Percentiles rank a stretch among this genome's conserved stretches.
These are phyloP conservation scores for Craspedostauros australis DNA, from an alignment of 108 stramenopile species.

Conservation along the genomic window DNA sequence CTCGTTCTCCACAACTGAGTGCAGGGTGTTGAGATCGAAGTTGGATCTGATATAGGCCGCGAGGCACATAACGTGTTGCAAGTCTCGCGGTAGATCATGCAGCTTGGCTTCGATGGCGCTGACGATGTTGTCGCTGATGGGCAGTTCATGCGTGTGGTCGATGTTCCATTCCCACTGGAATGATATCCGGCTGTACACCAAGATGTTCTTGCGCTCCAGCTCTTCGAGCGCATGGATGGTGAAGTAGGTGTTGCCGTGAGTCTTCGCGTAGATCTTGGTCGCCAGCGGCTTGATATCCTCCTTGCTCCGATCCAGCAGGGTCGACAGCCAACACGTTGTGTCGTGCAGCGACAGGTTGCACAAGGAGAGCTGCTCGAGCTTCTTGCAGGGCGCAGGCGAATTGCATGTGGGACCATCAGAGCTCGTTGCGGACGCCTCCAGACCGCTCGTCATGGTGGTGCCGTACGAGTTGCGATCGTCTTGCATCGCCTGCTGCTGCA, in stretches of 20 bases:
- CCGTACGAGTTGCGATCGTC: no score
- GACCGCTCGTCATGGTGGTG: no score
- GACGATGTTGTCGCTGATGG: constrained; percentile 21
- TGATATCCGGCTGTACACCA: constrained; percentile 34
- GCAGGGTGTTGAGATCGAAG: constrained; percentile 29
- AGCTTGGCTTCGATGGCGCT: constrained; percentile 36
- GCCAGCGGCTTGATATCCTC: constrained; percentile 10
- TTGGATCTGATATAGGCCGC: constrained; percentile 39
- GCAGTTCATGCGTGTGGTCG: constrained; percentile 1
- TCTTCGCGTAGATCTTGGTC: constrained; percentile 17
- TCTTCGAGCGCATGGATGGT: constrained; percentile 33
- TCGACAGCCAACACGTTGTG: constrained; percentile 16
- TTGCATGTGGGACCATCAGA: no score
- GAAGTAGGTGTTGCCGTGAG: constrained; percentile 30
- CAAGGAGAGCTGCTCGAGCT: constrained; percentile 12
- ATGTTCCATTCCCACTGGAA: constrained; percentile 47
- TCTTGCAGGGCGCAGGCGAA: no score
- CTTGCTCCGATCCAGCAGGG: constrained; percentile 4
- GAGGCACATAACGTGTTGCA: constrained; percentile 32
- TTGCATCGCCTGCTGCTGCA: no score
- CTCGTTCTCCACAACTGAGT: constrained; percentile 11
- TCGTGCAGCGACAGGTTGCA: constrained; percentile 13
- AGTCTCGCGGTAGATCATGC: constrained; percentile 18
- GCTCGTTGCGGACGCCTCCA: no score
- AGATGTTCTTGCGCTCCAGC: constrained; percentile 39